Percentiles rank a stretch among this genome's conserved stretches.
Conservation (phyloP, 352 stramenopile genomes). For the Phytophthora pini region DNA sequence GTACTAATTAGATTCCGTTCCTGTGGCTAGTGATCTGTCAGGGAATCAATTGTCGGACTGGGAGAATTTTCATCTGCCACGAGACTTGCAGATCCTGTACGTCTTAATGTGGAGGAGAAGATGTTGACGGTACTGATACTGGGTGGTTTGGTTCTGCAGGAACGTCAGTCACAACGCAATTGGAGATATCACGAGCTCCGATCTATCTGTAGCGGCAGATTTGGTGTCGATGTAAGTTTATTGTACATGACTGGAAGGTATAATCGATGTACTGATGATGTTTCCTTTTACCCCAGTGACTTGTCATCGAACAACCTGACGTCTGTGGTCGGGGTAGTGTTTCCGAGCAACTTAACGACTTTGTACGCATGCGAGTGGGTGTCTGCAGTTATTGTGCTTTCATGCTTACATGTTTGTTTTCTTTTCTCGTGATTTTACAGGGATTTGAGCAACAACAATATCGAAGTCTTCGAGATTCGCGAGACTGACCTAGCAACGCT, state of each 20-base stretch:
- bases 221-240: slow-evolving; percentile 38
- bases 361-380: slow-evolving; percentile 19
- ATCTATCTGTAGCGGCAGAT: slow-evolving; percentile 31
- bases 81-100: slow-evolving; percentile 41
- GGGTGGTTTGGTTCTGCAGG: slow-evolving; percentile 16
- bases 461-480: slow-evolving; percentile 36
- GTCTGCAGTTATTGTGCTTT: too few species aligned
- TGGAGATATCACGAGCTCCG: slow-evolving; percentile 21
- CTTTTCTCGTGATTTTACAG: slow-evolving; percentile 10
- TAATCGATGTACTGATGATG: too few species aligned
- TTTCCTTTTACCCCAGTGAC: slow-evolving; percentile 5
- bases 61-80: slow-evolving; percentile 29
- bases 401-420: too few species aligned
- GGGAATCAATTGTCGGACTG: slow-evolving; percentile 40
- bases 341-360: slow-evolving; percentile 30
- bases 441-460: slow-evolving; percentile 46
- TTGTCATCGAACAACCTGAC: slow-evolving; percentile 44
- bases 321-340: slow-evolving; percentile 36
- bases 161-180: slow-evolving; percentile 44
- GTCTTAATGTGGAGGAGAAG: neutral
- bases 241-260: neutral
- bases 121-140: neutral
- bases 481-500: slow-evolving; percentile 32
- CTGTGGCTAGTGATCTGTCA: slow-evolving; percentile 33
- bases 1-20: neutral